These are phyloP conservation scores for Malus asiatica DNA, from an alignment of 306 rosid genomes.

Conservation along the genomic window DNA sequence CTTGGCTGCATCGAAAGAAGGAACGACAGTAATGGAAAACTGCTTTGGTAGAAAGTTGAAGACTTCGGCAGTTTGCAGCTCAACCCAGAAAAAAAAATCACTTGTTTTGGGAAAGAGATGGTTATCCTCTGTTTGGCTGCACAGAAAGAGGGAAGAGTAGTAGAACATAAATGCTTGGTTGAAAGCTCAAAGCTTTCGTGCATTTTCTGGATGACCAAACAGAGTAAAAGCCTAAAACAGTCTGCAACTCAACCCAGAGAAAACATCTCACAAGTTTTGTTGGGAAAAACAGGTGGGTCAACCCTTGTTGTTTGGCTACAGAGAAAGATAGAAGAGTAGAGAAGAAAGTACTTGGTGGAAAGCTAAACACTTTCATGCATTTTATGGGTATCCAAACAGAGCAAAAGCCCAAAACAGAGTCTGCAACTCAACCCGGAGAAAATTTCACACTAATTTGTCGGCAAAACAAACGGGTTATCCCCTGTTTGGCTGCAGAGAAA, in stretches of 20 bases:
- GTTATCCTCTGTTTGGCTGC: slow-evolving; percentile 20
- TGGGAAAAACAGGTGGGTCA: too few relatives aligned
- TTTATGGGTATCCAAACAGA: slow-evolving; percentile 3
- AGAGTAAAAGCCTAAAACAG: neutral
- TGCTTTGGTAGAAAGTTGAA: neutral
- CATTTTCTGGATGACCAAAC: slow-evolving; percentile 2
- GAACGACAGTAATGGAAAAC: neutral
- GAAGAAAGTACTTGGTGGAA: neutral
- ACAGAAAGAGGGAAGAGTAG: neutral
- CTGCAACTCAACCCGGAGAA: neutral
- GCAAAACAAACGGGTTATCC: neutral
- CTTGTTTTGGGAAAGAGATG: neutral
- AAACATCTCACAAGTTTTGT: neutral
- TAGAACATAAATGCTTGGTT: neutral
- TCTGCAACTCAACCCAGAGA: neutral
- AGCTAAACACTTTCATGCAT: neutral
- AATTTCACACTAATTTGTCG: neutral
- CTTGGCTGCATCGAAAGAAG: slow-evolving; percentile 12
- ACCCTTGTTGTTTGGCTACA: slow-evolving; percentile 23
- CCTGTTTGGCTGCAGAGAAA: slow-evolving; percentile 19
- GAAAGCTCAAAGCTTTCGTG: neutral
- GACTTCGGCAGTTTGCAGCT: slow-evolving; percentile 18
- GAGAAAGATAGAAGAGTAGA: neutral
- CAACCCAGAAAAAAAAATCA: slow-evolving; percentile 5
- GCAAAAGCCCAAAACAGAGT: neutral